Conservation (phyloP, 805 yeast species). For the Suhomyces canberraensis region DNA sequence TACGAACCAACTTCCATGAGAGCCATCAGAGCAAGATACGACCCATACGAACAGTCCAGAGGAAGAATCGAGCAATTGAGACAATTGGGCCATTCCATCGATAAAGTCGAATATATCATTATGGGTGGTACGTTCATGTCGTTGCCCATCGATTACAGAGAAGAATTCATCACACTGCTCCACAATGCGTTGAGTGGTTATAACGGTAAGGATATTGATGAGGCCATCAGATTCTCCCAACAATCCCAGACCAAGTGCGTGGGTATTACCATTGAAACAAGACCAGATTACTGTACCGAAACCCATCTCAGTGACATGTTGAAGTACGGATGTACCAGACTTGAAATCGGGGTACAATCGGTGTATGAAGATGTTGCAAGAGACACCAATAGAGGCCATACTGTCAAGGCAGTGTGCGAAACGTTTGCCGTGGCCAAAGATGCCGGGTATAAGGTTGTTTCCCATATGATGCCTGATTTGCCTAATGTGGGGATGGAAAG, state of each 20-base stretch:
- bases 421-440: slow-evolving; percentile 96
- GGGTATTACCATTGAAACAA: slow-evolving; percentile 95
- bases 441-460: slow-evolving; percentile 95
- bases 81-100: slow-evolving; percentile 93
- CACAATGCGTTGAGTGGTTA: slow-evolving; percentile 96
- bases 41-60: slow-evolving; percentile 97
- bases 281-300: slow-evolving; percentile 97
- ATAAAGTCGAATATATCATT: slow-evolving; percentile 94
- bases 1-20: slow-evolving; percentile 99
- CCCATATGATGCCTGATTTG: slow-evolving; percentile 99
- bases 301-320: slow-evolving; percentile 95
- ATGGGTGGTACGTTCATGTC: slow-evolving; percentile 99
- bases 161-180: slow-evolving; percentile 78
- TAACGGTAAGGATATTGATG: slow-evolving; percentile 82
- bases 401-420: slow-evolving; percentile 93
- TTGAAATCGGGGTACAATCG: slow-evolving; percentile 96
- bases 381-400: slow-evolving; percentile 97
- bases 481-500: slow-evolving; percentile 99
- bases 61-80: slow-evolving; percentile 95
- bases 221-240: slow-evolving; percentile 86
- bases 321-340: slow-evolving; percentile 91
- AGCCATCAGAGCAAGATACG: slow-evolving; percentile 97
- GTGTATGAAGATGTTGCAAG: slow-evolving; percentile 98
- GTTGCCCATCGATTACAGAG: slow-evolving; percentile 84
- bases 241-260: slow-evolving; percentile 96